These are phyloP conservation scores for Didymella pinodella DNA, from an alignment of 2,329 filamentous ascomycete species.

Conservation along the genomic window DNA sequence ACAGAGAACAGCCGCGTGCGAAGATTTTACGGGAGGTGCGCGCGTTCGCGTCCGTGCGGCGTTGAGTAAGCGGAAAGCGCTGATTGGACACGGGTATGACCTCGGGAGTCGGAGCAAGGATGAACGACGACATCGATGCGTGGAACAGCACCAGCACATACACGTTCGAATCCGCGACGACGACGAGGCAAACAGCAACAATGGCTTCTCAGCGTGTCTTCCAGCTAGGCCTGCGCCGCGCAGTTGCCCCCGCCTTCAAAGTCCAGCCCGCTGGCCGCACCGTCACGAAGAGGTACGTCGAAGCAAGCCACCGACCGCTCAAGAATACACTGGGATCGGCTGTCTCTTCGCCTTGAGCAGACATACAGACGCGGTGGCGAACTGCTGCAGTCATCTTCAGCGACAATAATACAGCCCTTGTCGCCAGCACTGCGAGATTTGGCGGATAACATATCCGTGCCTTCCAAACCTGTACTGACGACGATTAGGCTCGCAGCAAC, in stretches of 20 bases:
- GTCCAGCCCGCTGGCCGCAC: slow-evolving; percentile 51
- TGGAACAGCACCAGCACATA: slow-evolving; percentile 24
- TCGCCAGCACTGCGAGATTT: neutral
- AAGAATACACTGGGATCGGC: neutral
- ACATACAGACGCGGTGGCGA: neutral
- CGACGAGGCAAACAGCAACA: slow-evolving; percentile 17
- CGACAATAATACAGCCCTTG: too few relatives aligned
- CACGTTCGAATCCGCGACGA: slow-evolving; percentile 34
- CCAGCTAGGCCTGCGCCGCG: slow-evolving; percentile 54
- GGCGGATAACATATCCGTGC: slow-evolving; percentile 2
- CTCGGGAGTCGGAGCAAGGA: slow-evolving; percentile 38
- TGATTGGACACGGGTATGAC: slow-evolving; percentile 43
- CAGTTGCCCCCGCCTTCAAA: slow-evolving; percentile 53
- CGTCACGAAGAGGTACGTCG: slow-evolving; percentile 59
- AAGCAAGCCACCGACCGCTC: slow-evolving; percentile 16
- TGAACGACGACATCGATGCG: slow-evolving; percentile 44
- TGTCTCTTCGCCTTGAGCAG: neutral
- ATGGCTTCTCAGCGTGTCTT: slow-evolving; percentile 58
- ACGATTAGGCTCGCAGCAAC: slow-evolving; percentile 60
- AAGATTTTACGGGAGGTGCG: slow-evolving; percentile 44
- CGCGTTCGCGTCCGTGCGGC: neutral
- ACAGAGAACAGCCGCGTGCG: slow-evolving; percentile 28
- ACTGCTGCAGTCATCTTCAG: neutral
- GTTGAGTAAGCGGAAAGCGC: slow-evolving; percentile 23
- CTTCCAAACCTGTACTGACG: slow-evolving; percentile 19